A percentile compares a stretch with the other conserved stretches of the same genome.
Conservation (phyloP, 352 stramenopile species). For the Phytophthora ramorum region DNA sequence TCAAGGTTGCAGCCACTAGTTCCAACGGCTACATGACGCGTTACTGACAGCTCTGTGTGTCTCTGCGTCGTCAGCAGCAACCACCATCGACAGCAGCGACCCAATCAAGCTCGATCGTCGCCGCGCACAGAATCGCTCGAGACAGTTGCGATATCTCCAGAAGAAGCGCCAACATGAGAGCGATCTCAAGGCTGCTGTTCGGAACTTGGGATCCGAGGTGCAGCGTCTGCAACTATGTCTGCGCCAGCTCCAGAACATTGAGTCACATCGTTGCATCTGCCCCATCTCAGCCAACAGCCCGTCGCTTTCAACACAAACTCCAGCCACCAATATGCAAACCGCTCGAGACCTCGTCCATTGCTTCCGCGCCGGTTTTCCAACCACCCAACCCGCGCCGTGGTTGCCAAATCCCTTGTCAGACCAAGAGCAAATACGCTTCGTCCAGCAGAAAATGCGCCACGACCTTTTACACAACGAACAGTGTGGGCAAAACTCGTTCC, state of each 20-base stretch:
- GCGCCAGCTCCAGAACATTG: background rate
- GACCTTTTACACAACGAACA: slow-evolving; percentile 20
- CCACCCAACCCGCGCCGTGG: slow-evolving; percentile 9
- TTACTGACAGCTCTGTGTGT: slow-evolving; percentile 1
- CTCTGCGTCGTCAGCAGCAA: background rate
- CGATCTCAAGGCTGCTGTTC: slow-evolving; percentile 13
- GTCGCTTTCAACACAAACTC: background rate
- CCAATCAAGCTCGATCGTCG: slow-evolving; percentile 6
- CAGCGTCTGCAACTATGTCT: slow-evolving; percentile 7
- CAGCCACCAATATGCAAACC: slow-evolving; percentile 7
- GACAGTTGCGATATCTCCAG: slow-evolving; percentile 37
- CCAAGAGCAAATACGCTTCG: slow-evolving; percentile 32
- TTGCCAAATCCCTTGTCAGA: background rate
- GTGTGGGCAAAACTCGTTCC: slow-evolving; percentile 28
- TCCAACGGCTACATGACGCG: background rate
- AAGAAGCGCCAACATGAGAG: slow-evolving; percentile 33
- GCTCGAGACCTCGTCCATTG: slow-evolving; percentile 26
- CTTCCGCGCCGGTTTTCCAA: slow-evolving; percentile 28
- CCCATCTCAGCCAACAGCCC: background rate
- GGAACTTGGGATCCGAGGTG: slow-evolving; percentile 20
- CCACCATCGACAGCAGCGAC: background rate
- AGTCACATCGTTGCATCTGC: background rate
- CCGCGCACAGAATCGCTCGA: slow-evolving; percentile 19
- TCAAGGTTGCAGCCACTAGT: slow-evolving; percentile 1
- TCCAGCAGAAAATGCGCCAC: slow-evolving; percentile 18